These are phyloP conservation scores for Metschnikowia similis DNA, from an alignment of 805 yeast genomes.

Conservation along the genomic window DNA sequence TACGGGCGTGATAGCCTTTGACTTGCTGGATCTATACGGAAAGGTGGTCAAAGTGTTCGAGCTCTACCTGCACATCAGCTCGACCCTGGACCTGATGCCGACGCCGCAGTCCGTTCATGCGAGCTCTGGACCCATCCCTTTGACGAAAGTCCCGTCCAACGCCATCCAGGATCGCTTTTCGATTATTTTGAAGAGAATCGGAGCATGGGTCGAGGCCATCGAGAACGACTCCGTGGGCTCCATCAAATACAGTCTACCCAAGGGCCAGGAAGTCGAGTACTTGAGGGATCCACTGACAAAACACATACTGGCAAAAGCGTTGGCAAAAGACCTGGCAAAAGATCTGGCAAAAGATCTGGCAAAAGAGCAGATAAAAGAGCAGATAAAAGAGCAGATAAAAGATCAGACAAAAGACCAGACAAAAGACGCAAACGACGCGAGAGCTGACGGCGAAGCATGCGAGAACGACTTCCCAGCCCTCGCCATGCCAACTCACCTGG, in stretches of 20 bases:
- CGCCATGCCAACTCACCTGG: not conserved
- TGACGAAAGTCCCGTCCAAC: not conserved
- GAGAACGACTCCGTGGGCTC: slow-evolving; percentile 2
- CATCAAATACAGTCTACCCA: slow-evolving; percentile 24
- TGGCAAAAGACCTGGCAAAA: too few species aligned
- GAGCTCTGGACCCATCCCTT: too few species aligned
- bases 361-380: not conserved
- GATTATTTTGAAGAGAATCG: slow-evolving; percentile 23
- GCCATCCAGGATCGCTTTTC: slow-evolving; percentile 9
- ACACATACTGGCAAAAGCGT: too few species aligned
- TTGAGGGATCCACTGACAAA: not conserved
- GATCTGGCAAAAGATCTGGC: too few species aligned
- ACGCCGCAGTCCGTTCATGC: too few species aligned
- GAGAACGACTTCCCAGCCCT: not conserved
- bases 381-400: not conserved
- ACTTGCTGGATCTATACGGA: slow-evolving; percentile 4
- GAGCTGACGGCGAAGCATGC: not conserved
- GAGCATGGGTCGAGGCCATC: slow-evolving; percentile 14
- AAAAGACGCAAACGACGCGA: not conserved
- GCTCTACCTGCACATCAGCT: not conserved
- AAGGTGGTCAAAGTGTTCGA: slow-evolving; percentile 5
- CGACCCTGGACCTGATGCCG: too few species aligned
- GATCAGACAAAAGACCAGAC: not conserved
- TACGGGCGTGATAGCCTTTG: not conserved
- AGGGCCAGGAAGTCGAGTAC: slow-evolving; percentile 28